These are phyloP conservation scores for Colletotrichum cordylinicola DNA, from an alignment of 2,329 filamentous ascomycete genomes.

Conservation along the genomic window DNA sequence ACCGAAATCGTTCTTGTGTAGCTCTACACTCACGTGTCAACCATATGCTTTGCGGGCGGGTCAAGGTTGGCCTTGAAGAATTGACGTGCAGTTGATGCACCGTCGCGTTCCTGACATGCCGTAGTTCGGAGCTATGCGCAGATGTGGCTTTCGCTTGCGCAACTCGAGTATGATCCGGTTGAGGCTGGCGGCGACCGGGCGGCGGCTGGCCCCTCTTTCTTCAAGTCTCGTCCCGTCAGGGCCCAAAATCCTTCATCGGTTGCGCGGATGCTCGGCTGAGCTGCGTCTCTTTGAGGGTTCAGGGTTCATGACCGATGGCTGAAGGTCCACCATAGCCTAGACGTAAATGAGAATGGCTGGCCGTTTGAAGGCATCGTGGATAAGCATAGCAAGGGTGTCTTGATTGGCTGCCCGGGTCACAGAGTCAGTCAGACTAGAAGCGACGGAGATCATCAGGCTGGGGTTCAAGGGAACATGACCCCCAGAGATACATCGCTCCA, in stretches of 20 bases:
- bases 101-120: neutral
- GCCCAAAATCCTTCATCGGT: neutral
- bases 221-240: neutral
- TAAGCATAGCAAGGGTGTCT: neutral
- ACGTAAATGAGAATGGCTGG: neutral
- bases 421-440: neutral
- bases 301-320: neutral
- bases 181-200: neutral
- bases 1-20: neutral
- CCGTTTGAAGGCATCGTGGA: neutral
- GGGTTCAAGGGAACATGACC: neutral
- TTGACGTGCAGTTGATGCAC: neutral
- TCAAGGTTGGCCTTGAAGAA: neutral
- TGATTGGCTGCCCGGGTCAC: neutral
- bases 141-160: neutral
- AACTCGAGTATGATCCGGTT: neutral
- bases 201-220: neutral
- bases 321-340: neutral
- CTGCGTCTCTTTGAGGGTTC: neutral
- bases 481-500: neutral
- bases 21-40: neutral
- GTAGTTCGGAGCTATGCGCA: neutral
- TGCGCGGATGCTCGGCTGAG: slow-evolving; percentile 3
- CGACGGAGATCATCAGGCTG: neutral
- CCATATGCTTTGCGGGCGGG: neutral